Evolutionary conservation across 495 filamentous ascomycete genomes (phyloP).

Genomic region (Cryomyces minteri): DNA sequence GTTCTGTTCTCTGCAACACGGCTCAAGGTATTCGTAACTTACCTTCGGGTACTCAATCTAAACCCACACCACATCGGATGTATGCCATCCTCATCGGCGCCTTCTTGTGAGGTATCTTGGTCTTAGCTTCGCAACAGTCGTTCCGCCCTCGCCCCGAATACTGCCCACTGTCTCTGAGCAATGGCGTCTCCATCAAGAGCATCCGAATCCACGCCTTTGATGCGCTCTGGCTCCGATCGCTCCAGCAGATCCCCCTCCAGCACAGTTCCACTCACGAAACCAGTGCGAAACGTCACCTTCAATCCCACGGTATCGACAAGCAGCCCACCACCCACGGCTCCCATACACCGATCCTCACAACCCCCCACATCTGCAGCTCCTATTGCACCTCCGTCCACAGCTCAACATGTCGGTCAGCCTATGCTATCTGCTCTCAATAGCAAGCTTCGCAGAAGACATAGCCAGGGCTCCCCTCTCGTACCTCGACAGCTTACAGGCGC

Average conservation of each 20-base stretch:
- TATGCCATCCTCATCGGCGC: no score
- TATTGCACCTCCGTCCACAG: constrained; percentile 6
- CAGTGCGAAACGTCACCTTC: constrained; percentile 46
- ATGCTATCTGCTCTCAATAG: constrained; percentile 71
- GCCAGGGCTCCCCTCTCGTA: constrained; percentile 45
- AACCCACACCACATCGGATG: no score
- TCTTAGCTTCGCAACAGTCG: no score
- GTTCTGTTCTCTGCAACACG: no score
- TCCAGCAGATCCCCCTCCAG: no score
- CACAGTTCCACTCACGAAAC: neutral
- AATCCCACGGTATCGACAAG: constrained; percentile 45
- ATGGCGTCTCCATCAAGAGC: constrained; percentile 8
- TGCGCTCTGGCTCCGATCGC: constrained; percentile 8
- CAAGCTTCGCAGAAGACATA: constrained; percentile 73
- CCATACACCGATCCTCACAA: constrained; percentile 20
- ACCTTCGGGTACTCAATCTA: no score
- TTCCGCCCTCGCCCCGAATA: no score
- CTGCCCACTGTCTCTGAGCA: neutral
- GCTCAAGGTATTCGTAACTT: no score
- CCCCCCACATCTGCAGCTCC: constrained; percentile 21
- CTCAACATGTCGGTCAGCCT: constrained; percentile 27
- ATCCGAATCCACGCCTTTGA: constrained; percentile 13
- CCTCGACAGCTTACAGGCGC: constrained; percentile 24
- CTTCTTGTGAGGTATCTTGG: no score
- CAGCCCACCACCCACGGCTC: constrained; percentile 19